These are phyloP conservation scores for Tuber microsphaerosporum DNA, from an alignment of 495 filamentous ascomycete genomes.

Conservation along the genomic window DNA sequence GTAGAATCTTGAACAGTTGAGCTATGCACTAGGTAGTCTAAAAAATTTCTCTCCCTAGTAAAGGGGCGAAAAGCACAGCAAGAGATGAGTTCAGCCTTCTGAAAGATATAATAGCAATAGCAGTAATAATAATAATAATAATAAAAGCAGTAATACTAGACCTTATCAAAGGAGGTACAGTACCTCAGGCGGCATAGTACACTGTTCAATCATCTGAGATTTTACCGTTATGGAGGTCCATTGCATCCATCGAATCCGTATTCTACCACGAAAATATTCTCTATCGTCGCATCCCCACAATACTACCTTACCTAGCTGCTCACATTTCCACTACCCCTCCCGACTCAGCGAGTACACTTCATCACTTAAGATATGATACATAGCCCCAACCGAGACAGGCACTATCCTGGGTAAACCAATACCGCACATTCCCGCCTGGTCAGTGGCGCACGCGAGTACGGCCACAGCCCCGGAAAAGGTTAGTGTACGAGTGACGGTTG, in stretches of 20 bases:
- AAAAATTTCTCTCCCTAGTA: not conserved
- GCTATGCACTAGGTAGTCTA: not conserved
- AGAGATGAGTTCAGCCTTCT: not conserved
- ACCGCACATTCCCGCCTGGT: not conserved
- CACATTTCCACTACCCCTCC: not conserved
- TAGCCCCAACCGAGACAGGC: not conserved
- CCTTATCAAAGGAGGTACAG: not conserved
- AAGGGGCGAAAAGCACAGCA: not conserved
- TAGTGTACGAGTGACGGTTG: not conserved
- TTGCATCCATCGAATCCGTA: not conserved
- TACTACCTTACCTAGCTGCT: not conserved
- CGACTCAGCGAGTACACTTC: not conserved
- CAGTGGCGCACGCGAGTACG: not conserved
- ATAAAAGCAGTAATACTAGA: not conserved
- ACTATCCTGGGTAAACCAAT: not conserved
- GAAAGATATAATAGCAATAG: no score
- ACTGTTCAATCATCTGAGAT: not conserved
- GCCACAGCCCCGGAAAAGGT: not conserved
- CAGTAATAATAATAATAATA: no score
- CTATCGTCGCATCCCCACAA: not conserved
- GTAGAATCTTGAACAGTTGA: not conserved
- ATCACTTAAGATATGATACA: not conserved
- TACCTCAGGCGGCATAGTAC: not conserved
- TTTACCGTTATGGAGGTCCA: no score
- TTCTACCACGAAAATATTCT: not conserved